Percentiles rank a stretch among this genome's conserved stretches.
Evolutionary conservation across 805 yeast genomes (phyloP).

Genomic region (Ogataea paraovalis): DNA sequence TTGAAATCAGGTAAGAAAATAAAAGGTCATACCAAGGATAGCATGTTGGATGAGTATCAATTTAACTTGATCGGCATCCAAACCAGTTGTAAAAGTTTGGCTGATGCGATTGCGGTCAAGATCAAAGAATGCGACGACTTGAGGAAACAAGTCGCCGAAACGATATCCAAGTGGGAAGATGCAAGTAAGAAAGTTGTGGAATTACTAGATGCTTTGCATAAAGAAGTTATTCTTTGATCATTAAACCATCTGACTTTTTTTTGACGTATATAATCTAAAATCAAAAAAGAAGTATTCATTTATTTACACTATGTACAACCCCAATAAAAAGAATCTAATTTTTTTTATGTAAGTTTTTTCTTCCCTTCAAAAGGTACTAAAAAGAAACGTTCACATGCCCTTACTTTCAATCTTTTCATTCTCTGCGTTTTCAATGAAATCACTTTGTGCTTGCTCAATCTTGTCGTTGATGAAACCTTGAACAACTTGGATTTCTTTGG

Average conservation of each 20-base stretch:
- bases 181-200: slow-evolving; percentile 15
- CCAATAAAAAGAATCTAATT: neutral
- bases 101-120: slow-evolving; percentile 19
- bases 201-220: slow-evolving; percentile 8
- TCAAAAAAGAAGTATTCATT: neutral
- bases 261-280: no score
- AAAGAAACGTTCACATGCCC: neutral
- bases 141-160: slow-evolving; percentile 13
- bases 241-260: no score
- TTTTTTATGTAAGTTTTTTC: neutral
- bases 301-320: neutral
- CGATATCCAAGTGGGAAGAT: slow-evolving; percentile 25
- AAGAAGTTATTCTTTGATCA: slow-evolving; percentile 4
- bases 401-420: slow-evolving; percentile 1
- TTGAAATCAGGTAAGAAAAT: slow-evolving; percentile 21
- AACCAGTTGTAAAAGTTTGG: slow-evolving; percentile 19
- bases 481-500: slow-evolving; percentile 33
- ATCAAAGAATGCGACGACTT: slow-evolving; percentile 24
- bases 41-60: slow-evolving; percentile 18
- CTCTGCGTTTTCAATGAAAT: slow-evolving; percentile 8
- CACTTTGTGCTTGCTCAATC: slow-evolving; percentile 21
- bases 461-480: slow-evolving; percentile 33
- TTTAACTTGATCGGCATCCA: slow-evolving; percentile 21
- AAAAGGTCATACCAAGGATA: slow-evolving; percentile 13
- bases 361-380: no score